These are phyloP conservation scores for Penicillium arizonense DNA, from an alignment of 495 filamentous ascomycete species.

Conservation along the genomic window DNA sequence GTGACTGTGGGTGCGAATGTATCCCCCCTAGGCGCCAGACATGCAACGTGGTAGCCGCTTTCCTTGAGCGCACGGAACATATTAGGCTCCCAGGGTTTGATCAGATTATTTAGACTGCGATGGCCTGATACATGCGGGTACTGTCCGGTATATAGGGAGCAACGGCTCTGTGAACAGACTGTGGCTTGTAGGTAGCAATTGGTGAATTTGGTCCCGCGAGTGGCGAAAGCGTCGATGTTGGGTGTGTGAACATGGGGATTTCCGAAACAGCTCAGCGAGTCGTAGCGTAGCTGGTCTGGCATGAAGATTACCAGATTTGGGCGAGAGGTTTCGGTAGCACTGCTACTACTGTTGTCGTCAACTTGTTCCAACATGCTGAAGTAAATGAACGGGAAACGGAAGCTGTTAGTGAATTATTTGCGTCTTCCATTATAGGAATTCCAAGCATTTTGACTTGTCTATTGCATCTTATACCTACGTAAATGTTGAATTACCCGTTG, in stretches of 20 bases:
- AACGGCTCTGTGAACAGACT: conserved; percentile 25
- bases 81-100: conserved; percentile 31
- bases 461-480: no score
- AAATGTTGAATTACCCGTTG: no score
- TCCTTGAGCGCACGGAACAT: conserved; percentile 24
- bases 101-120: conserved; percentile 24
- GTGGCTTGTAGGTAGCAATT: conserved; percentile 26
- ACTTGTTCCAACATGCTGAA: neutral
- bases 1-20: conserved; percentile 25
- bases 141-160: conserved; percentile 20
- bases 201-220: conserved; percentile 14
- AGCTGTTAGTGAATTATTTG: no score
- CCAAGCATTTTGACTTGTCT: no score
- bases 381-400: no score
- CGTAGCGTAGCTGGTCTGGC: conserved; percentile 28
- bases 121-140: conserved; percentile 26
- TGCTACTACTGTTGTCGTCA: neutral
- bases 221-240: conserved; percentile 19
- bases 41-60: conserved; percentile 25
- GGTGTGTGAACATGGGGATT: conserved; percentile 17
- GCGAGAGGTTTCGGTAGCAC: neutral
- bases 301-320: conserved; percentile 26
- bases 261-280: conserved; percentile 15
- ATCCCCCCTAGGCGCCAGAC: conserved; percentile 24
- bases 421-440: no score